These are phyloP conservation scores for Trapa bicornis DNA, from an alignment of 345 rosid genomes.

Conservation along the genomic window DNA sequence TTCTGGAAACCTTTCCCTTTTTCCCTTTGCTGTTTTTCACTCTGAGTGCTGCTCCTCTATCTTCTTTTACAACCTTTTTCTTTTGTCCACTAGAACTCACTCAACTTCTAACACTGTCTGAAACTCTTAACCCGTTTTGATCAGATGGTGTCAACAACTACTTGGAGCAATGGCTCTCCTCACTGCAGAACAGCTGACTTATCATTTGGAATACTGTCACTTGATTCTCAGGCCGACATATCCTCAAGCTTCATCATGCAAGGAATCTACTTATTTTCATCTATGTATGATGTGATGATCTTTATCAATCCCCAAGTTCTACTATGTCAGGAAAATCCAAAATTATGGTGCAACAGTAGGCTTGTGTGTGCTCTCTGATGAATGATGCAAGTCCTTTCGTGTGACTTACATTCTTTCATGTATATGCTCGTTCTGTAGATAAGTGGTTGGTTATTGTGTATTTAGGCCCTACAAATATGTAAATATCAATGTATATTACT, in stretches of 20 bases:
- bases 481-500: conserved; percentile 6
- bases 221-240: neutral
- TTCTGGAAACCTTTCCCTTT: neutral
- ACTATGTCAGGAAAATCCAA: neutral
- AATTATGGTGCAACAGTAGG: neutral
- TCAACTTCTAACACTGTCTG: neutral
- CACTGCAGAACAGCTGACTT: conserved; percentile 31
- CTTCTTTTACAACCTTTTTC: neutral
- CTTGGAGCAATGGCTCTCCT: conserved; percentile 52
- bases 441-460: neutral
- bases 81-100: neutral
- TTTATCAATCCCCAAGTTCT: neutral
- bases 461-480: conserved; percentile 13
- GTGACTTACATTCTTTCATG: conserved; percentile 22
- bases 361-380: neutral
- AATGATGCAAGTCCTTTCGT: neutral
- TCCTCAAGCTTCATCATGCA: neutral
- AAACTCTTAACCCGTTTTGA: neutral
- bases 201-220: neutral
- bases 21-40: neutral
- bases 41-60: neutral
- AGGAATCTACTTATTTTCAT: neutral
- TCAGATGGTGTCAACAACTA: conserved; percentile 40
- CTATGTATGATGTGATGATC: neutral
- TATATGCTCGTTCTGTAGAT: conserved; percentile 13